Evolutionary conservation across 768 basidiomycete species (phyloP), one percentile per base, ranked within the genome.

Genomic region (Kwoniella dejecticola): DNA sequence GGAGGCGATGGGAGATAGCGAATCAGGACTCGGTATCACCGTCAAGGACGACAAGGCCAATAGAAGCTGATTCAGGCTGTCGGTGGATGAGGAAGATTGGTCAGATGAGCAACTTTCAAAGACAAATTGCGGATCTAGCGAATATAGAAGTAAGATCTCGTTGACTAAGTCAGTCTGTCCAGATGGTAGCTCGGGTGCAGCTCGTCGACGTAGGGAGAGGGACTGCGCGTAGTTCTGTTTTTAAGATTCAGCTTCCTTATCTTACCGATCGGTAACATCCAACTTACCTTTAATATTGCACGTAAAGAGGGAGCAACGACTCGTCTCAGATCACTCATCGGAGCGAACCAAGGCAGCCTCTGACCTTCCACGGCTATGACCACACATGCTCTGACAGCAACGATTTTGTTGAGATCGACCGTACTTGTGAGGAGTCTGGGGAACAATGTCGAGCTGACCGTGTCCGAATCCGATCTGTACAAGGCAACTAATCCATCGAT

Each of bases 341-440:
- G 33, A 12, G 69, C 50, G 17, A 42, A 49, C 71, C 71, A 72
- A 4, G 66, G 65, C 12, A 68, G 33, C 15, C 62, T 45, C 68
- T 79, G 58, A 70, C 86, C 88, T 81, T 93, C 90, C 53, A 85
- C 82, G 6, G 83, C 80, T 30, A 91, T 74, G 0, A 86, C 88
- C 40, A 89, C 77, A 67, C 84, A 86, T 2, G 91, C 89, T 63
- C 87, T 86, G 55, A 92, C 82, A 1, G 84, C 91, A 60, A 85
- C 85, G 11, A 88, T 84, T 81, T 92, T 92, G 67, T 90, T 85
- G 1, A 88, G 87, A 24, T 91, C 89, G 0, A 89, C 88, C 29
- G 88, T 84, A 8, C 90, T 85, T 57, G 88, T 86, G 41, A 91
- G 74, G 64, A 89, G 89, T 13, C 81, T 81, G 21, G 80, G 70